Evolutionary conservation across 495 filamentous ascomycete species (phyloP).

Genomic region (Filosporella fistucella): DNA sequence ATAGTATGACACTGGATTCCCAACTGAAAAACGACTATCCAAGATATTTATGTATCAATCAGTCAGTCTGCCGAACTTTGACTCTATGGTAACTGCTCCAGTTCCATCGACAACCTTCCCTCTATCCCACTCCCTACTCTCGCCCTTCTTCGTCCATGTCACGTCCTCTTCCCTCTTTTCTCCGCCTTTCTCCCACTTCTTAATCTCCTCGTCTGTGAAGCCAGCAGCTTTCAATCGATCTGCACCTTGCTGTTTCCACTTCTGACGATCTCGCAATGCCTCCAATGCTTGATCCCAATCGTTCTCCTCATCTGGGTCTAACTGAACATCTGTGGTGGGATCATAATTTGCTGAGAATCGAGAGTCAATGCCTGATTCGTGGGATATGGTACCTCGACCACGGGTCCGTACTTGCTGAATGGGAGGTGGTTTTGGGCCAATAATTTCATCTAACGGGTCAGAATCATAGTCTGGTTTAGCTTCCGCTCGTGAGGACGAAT

Average conservation of each 20-base stretch:
- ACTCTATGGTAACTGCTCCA: conserved; percentile 11
- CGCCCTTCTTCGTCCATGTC: conserved; percentile 72
- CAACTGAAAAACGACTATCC: neutral
- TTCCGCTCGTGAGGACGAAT: conserved; percentile 2
- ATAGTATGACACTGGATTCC: neutral
- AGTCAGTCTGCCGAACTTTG: conserved; percentile 29
- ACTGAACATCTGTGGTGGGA: conserved; percentile 64
- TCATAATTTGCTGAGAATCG: conserved; percentile 79
- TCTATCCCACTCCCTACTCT: conserved; percentile 86
- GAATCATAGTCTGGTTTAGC: conserved; percentile 43
- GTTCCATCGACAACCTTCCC: conserved; percentile 70
- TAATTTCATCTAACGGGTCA: conserved; percentile 72
- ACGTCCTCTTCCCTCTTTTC: conserved; percentile 65
- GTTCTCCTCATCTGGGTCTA: conserved; percentile 51
- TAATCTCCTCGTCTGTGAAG: conserved; percentile 71
- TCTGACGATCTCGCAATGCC: conserved; percentile 72
- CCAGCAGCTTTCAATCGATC: conserved; percentile 74
- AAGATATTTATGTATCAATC: conserved; percentile 12
- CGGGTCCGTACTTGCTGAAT: conserved; percentile 50
- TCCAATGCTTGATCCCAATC: conserved; percentile 86
- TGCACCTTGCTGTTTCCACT: conserved; percentile 75
- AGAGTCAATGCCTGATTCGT: conserved; percentile 67
- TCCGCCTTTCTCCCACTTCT: conserved; percentile 70
- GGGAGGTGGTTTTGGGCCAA: conserved; percentile 71
- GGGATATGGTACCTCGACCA: conserved; percentile 65